phyloP scores from a whole-genome alignment of 2,329 filamentous ascomycete genomes.

The Dothideomycetes sp. region DNA sequence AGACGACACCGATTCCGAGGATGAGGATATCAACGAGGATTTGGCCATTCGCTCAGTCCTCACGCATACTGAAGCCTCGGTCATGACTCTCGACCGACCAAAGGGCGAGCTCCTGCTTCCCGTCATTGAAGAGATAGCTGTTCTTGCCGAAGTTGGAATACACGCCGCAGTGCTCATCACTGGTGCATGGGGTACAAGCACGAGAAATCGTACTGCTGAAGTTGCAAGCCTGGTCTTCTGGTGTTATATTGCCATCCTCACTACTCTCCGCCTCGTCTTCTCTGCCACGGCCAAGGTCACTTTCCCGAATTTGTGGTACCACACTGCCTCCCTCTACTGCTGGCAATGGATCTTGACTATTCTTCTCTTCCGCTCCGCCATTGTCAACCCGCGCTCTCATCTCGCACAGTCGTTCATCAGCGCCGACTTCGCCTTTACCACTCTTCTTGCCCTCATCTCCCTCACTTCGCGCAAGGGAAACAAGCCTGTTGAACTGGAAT shows the following conservation, averaged over 20 bases:
- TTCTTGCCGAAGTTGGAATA: slow-evolving; percentile 59
- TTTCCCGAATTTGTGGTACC: slow-evolving; percentile 75
- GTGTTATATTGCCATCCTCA: slow-evolving; percentile 69
- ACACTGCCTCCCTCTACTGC: slow-evolving; percentile 76
- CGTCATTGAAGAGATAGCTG: slow-evolving; percentile 61
- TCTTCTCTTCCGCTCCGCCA: slow-evolving; percentile 70
- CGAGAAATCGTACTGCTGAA: slow-evolving; percentile 41
- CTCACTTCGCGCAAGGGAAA: slow-evolving; percentile 84
- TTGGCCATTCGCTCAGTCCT: slow-evolving; percentile 45
- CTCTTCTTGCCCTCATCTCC: slow-evolving; percentile 64
- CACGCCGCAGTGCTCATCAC: slow-evolving; percentile 55
- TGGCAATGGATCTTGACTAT: slow-evolving; percentile 69
- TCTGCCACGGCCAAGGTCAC: slow-evolving; percentile 49
- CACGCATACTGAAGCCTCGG: slow-evolving; percentile 36
- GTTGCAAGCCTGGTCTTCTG: slow-evolving; percentile 62
- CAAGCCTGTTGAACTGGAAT: slow-evolving; percentile 75
- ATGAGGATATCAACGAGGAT: slow-evolving; percentile 46
- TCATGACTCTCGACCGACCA: slow-evolving; percentile 65
- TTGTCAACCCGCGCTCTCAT: slow-evolving; percentile 63
- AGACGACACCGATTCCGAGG: slow-evolving; percentile 38
- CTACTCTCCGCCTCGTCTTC: slow-evolving; percentile 58
- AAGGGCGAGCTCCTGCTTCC: slow-evolving; percentile 60
- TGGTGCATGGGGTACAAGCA: slow-evolving; percentile 40
- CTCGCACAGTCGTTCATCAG: slow-evolving; percentile 55
- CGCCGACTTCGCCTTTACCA: slow-evolving; percentile 62